phyloP scores from a whole-genome alignment of 129 eudicot species.

The Pseudognaphalium luteoalbum region DNA sequence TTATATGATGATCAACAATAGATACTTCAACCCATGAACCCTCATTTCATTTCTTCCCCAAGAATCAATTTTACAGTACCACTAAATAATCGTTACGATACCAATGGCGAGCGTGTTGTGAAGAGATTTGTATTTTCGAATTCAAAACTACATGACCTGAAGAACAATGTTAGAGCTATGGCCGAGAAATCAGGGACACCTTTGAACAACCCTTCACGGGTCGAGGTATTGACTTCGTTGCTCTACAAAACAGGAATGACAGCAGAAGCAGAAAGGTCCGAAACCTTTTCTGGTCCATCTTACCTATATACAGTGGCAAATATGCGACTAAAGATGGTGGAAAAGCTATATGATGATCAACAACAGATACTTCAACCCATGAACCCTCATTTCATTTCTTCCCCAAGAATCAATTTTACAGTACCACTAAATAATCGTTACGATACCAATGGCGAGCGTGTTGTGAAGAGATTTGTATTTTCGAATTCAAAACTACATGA shows the following conservation, averaged over 20 bases:
- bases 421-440: not conserved
- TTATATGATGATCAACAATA: too few relatives aligned
- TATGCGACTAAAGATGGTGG: not conserved
- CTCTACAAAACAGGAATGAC: not conserved
- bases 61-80: not conserved
- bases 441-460: too few relatives aligned
- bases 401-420: not conserved
- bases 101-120: not conserved
- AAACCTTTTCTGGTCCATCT: not conserved
- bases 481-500: not conserved
- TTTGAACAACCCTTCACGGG: not conserved
- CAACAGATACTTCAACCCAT: not conserved
- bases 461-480: not conserved
- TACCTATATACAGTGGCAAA: not conserved
- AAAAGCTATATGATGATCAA: too few relatives aligned
- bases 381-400: not conserved
- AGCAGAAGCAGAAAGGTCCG: not conserved
- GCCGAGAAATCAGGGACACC: not conserved
- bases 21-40: not conserved
- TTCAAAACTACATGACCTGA: not conserved
- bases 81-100: too few relatives aligned
- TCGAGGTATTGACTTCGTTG: not conserved
- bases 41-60: not conserved
- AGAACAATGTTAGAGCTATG: not conserved
- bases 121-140: not conserved